Conservation (phyloP, 805 yeast species). For the Naumovozyma castellii region DNA sequence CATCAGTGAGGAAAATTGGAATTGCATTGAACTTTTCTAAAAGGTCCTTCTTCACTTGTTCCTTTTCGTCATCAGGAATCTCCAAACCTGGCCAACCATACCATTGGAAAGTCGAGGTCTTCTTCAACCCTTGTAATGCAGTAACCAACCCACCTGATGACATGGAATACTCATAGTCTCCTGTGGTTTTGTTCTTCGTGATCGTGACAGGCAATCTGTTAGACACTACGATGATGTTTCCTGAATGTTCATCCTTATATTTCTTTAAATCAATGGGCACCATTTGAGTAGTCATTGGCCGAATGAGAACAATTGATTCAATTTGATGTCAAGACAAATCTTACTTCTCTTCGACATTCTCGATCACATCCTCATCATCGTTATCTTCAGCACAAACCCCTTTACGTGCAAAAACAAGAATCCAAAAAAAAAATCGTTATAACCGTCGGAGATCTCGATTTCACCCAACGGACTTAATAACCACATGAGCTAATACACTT, state of each 20-base stretch:
- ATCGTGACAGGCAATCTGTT: slow-evolving; percentile 94
- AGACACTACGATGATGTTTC: slow-evolving; percentile 84
- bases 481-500: too few relatives aligned
- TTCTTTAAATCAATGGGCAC: neutral
- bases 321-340: too few relatives aligned
- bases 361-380: too few relatives aligned
- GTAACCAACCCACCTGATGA: slow-evolving; percentile 97
- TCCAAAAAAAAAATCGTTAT: too few relatives aligned
- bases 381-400: too few relatives aligned
- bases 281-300: too few relatives aligned
- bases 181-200: slow-evolving; percentile 44
- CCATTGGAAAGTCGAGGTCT: slow-evolving; percentile 84
- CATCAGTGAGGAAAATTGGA: slow-evolving; percentile 81
- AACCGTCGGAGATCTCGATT: too few relatives aligned
- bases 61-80: slow-evolving; percentile 68
- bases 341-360: too few relatives aligned
- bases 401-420: too few relatives aligned
- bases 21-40: slow-evolving; percentile 74
- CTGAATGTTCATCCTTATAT: slow-evolving; percentile 18
- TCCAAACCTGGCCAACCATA: slow-evolving; percentile 97
- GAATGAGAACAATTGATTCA: too few relatives aligned
- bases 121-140: slow-evolving; percentile 85
- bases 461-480: too few relatives aligned
- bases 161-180: slow-evolving; percentile 75
- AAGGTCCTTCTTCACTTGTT: slow-evolving; percentile 58